A percentile compares a stretch with the other conserved stretches of the same genome.
Evolutionary conservation across 164 flowering plant genomes (phyloP).

Genomic region (Aristolochia fimbriata): DNA sequence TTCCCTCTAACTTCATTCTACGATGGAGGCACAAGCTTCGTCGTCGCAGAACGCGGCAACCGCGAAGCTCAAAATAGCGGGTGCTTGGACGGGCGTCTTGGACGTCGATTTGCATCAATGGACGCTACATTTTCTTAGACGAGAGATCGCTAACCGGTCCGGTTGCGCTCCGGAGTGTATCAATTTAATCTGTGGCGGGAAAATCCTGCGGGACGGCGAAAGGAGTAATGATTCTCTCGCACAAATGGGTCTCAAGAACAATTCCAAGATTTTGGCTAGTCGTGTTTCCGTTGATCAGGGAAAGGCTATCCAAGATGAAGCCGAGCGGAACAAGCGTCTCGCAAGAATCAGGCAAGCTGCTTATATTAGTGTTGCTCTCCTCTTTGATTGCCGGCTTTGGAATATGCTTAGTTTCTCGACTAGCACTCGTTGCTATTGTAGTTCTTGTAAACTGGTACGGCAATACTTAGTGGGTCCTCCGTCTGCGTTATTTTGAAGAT

Average conservation of each 20-base stretch:
- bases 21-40: neutral
- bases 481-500: too few relatives aligned
- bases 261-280: constrained; percentile 51
- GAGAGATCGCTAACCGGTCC: constrained; percentile 57
- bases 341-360: constrained; percentile 48
- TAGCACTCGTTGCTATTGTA: too few relatives aligned
- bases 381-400: neutral
- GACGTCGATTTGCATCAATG: constrained; percentile 60
- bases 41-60: constrained; percentile 9
- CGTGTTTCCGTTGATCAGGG: constrained; percentile 36
- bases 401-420: neutral
- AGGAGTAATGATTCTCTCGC: constrained; percentile 24
- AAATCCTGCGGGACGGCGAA: constrained; percentile 52
- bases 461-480: too few relatives aligned
- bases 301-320: constrained; percentile 54
- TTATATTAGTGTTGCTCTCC: neutral
- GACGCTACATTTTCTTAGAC: constrained; percentile 57
- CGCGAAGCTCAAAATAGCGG: constrained; percentile 69
- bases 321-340: constrained; percentile 53
- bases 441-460: too few relatives aligned
- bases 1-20: too few relatives aligned
- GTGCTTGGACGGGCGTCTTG: constrained; percentile 64
- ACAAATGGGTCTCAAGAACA: constrained; percentile 63
- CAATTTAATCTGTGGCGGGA: constrained; percentile 66
- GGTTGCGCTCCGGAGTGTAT: constrained; percentile 31